Evolutionary conservation across 805 yeast genomes (phyloP).

Genomic region (Metschnikowia continentalis): DNA sequence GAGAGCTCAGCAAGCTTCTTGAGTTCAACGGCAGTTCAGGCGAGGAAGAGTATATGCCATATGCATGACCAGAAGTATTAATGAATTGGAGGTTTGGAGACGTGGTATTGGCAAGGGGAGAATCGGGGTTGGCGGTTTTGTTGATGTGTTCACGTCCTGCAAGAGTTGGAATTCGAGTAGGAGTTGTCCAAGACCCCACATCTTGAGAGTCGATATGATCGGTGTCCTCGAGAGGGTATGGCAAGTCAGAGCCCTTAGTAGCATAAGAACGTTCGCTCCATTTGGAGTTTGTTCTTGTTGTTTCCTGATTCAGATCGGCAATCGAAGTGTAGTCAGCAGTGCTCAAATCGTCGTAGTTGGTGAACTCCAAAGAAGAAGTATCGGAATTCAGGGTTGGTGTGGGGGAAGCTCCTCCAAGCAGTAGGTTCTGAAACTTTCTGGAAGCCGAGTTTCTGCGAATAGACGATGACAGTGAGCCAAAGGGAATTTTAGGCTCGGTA

Average conservation of each 20-base stretch:
- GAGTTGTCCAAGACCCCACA: conserved; percentile 8
- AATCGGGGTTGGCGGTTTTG: neutral
- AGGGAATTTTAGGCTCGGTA: neutral
- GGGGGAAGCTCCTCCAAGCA: conserved; percentile 15
- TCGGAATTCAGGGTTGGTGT: conserved; percentile 4
- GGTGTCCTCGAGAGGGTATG: conserved; percentile 10
- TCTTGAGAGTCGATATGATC: conserved; percentile 7
- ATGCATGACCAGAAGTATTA: neutral
- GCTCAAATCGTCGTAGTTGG: neutral
- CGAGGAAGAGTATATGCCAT: conserved; percentile 10
- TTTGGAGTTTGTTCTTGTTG: neutral
- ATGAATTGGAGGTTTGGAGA: conserved; percentile 10
- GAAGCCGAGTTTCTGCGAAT: neutral
- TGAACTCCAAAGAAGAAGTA: conserved; percentile 1
- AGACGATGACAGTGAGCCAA: neutral
- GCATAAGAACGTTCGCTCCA: neutral
- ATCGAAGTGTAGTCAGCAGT: neutral
- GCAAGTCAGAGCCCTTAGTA: neutral
- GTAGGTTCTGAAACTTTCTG: conserved; percentile 16
- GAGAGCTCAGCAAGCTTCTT: conserved; percentile 16
- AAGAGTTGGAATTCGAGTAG: conserved; percentile 14
- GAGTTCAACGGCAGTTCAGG: conserved; percentile 14
- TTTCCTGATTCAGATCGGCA: neutral
- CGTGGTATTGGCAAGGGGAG: conserved; percentile 1
- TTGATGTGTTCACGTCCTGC: conserved; percentile 7